These are phyloP conservation scores for Exobasidium cylindrosporum DNA, from an alignment of 1,284 basidiomycete species.

Conservation along the genomic window DNA sequence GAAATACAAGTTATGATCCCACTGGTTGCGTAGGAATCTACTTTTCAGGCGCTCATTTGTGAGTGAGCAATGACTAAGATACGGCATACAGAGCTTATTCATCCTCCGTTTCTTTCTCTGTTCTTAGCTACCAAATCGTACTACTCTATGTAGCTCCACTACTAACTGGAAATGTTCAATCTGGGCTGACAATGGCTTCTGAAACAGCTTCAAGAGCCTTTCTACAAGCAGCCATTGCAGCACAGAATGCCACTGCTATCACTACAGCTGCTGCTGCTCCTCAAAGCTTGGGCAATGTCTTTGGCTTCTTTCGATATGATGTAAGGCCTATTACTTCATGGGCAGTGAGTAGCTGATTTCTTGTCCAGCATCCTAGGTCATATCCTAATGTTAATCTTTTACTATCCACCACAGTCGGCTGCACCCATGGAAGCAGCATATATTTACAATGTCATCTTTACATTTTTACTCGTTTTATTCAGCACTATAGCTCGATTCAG, in stretches of 20 bases:
- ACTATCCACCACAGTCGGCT: slow-evolving; percentile 16
- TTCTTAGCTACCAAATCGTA: background rate
- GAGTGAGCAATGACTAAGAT: too few relatives aligned
- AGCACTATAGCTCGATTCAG: background rate
- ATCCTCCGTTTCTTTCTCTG: too few relatives aligned
- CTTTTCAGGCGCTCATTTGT: background rate
- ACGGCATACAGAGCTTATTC: too few relatives aligned
- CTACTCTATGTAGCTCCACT: background rate
- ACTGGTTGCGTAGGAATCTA: slow-evolving; percentile 13
- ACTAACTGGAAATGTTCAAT: background rate
- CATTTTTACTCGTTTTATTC: slow-evolving; percentile 41
- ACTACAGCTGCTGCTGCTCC: background rate
- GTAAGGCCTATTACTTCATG: slow-evolving; percentile 44
- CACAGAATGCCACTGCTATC: background rate
- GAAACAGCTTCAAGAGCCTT: background rate
- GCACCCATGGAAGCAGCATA: slow-evolving; percentile 54
- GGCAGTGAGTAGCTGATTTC: slow-evolving; percentile 27
- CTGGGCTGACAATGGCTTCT: background rate
- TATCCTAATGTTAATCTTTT: too few relatives aligned
- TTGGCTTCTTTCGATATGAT: slow-evolving; percentile 47
- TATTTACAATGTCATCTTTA: slow-evolving; percentile 54
- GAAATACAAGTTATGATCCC: slow-evolving; percentile 51
- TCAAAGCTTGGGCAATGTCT: slow-evolving; percentile 13
- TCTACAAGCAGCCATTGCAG: background rate
- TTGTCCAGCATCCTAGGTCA: too few relatives aligned